Percentiles rank a stretch among this genome's conserved stretches.
These are phyloP conservation scores for Prunus davidiana DNA, from an alignment of 306 rosid species.

Conservation along the genomic window DNA sequence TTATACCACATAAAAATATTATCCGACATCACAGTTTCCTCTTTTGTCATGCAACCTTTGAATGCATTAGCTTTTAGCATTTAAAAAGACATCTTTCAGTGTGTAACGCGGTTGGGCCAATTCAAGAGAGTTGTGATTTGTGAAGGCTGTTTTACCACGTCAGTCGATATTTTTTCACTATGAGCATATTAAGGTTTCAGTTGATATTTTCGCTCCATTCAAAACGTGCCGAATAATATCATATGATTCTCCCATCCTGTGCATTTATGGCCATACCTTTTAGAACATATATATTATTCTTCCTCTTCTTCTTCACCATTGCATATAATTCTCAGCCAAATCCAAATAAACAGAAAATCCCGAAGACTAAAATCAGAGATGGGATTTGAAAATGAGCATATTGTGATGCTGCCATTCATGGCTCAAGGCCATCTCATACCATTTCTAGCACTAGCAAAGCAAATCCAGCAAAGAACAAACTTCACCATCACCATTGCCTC, in stretches of 20 bases:
- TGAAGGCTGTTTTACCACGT: background rate
- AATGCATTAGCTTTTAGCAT: no score
- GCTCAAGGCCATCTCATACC: conserved; percentile 78
- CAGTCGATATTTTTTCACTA: background rate
- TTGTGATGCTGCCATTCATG: conserved; percentile 61
- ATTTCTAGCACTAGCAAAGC: conserved; percentile 54
- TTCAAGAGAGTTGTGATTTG: background rate
- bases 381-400: conserved; percentile 12
- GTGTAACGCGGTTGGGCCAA: background rate
- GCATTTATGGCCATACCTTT: no score
- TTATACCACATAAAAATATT: no score
- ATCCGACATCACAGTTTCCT: no score
- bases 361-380: background rate
- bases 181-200: no score
- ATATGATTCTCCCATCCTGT: no score
- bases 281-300: background rate
- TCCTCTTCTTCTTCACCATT: background rate
- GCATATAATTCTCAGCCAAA: background rate
- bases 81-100: no score
- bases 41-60: no score
- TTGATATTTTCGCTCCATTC: no score
- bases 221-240: no score
- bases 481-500: conserved; percentile 58
- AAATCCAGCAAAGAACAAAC: conserved; percentile 32
- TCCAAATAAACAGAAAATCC: background rate